Conservation (phyloP, 2,329 filamentous ascomycete species). For the Didymellaceae sp. region DNA sequence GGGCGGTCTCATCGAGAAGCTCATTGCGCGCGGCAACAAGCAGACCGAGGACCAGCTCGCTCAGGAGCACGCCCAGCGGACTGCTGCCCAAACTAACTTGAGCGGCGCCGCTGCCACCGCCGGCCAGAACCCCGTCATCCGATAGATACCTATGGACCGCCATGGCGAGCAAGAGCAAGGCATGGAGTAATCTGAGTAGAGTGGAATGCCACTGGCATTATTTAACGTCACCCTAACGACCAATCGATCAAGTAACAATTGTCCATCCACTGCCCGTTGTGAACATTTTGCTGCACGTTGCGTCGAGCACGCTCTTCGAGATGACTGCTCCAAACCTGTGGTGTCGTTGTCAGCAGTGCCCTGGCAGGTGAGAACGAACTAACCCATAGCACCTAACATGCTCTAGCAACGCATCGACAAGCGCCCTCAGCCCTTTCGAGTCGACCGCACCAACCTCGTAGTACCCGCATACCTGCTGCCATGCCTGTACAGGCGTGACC, state of each 20-base stretch:
- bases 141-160: constrained; percentile 1
- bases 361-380: neutral
- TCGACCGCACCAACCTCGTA: constrained; percentile 29
- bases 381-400: constrained; percentile 45
- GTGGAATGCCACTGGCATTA: neutral
- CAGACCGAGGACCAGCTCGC: constrained; percentile 43
- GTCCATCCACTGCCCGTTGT: constrained; percentile 1
- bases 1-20: constrained; percentile 41
- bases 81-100: constrained; percentile 19
- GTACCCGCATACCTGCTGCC: constrained; percentile 39
- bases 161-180: constrained; percentile 13
- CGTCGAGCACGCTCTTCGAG: constrained; percentile 17
- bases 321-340: constrained; percentile 27
- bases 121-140: constrained; percentile 18
- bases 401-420: constrained; percentile 32
- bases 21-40: constrained; percentile 46
- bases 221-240: constrained; percentile 2
- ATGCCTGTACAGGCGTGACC: constrained; percentile 47
- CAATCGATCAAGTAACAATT: constrained; percentile 9
- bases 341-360: neutral
- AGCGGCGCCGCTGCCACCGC: constrained; percentile 10
- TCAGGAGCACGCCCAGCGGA: constrained; percentile 33
- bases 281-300: constrained; percentile 6
- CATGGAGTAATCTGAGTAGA: constrained; percentile 3
- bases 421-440: constrained; percentile 21